Conservation (phyloP, 1,284 basidiomycete species). For the Mycena sp. region DNA sequence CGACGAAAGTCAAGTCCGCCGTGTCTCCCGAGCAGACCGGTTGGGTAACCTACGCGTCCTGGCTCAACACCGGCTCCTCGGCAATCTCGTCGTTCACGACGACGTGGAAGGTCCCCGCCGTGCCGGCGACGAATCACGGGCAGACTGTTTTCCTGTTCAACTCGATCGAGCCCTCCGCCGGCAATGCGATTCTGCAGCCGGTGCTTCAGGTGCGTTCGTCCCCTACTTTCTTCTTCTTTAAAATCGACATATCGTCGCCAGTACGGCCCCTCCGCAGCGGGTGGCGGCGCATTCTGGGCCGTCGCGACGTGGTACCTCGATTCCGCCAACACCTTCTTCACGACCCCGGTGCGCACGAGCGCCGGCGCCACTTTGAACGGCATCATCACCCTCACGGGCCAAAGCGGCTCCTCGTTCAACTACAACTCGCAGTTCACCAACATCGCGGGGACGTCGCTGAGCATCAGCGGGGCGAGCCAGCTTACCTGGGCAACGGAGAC, state of each 20-base stretch:
- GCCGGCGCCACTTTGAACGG: slow-evolving; percentile 9
- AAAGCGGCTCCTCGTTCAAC: slow-evolving; percentile 13
- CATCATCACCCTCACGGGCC: slow-evolving; percentile 17
- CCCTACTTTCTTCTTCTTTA: neutral
- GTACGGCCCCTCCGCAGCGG: slow-evolving; percentile 18
- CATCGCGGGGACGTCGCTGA: slow-evolving; percentile 10
- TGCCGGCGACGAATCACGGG: slow-evolving; percentile 17
- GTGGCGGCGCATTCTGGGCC: slow-evolving; percentile 21
- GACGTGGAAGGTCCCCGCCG: slow-evolving; percentile 13
- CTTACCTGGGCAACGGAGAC: slow-evolving; percentile 19
- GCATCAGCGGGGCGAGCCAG: neutral
- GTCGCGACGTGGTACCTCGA: slow-evolving; percentile 21
- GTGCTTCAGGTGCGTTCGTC: slow-evolving; percentile 4
- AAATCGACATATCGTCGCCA: neutral
- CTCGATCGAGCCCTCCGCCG: slow-evolving; percentile 18
- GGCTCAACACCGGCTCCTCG: slow-evolving; percentile 9
- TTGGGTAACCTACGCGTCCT: slow-evolving; percentile 19
- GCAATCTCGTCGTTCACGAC: slow-evolving; percentile 17
- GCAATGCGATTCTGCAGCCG: slow-evolving; percentile 20
- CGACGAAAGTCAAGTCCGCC: neutral
- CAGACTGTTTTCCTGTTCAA: slow-evolving; percentile 28
- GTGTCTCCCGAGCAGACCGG: slow-evolving; percentile 5
- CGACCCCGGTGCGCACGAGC: neutral
- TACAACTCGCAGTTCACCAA: slow-evolving; percentile 12
- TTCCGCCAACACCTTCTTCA: slow-evolving; percentile 3